A percentile compares a stretch with the other conserved stretches of the same genome.
Evolutionary conservation across 2,329 filamentous ascomycete genomes (phyloP).

Genomic region (Trichoderma atroviride): DNA sequence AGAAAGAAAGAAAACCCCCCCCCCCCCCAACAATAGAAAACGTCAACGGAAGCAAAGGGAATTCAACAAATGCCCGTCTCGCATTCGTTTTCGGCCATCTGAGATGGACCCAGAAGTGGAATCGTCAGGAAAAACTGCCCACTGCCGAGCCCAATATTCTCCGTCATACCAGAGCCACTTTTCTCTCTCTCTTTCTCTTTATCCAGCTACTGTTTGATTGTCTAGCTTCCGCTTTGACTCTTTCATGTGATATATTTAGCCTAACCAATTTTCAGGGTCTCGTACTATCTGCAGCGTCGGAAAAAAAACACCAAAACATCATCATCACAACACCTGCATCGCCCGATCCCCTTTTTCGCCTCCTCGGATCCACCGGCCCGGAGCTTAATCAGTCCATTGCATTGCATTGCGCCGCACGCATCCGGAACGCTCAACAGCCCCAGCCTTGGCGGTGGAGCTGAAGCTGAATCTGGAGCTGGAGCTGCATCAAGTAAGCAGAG

Average conservation of each 20-base stretch:
- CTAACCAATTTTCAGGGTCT: not conserved
- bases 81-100: not conserved
- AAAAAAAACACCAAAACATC: not conserved
- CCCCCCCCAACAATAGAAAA: too few species aligned
- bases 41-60: not conserved
- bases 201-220: not conserved
- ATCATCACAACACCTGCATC: conserved; percentile 8
- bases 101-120: not conserved
- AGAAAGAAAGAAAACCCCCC: not conserved
- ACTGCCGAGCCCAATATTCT: not conserved
- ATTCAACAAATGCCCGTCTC: not conserved
- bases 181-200: not conserved
- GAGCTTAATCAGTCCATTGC: conserved; percentile 17
- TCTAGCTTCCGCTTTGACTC: not conserved
- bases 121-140: not conserved
- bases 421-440: conserved; percentile 3
- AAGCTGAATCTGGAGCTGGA: not conserved
- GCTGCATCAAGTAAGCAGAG: not conserved
- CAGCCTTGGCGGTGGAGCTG: conserved; percentile 21
- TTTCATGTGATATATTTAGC: not conserved
- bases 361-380: conserved; percentile 13
- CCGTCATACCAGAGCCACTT: not conserved
- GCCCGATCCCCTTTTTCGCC: conserved; percentile 6
- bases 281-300: not conserved
- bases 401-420: conserved; percentile 1